Conservation (phyloP, 345 rosid genomes). For the Clausena lansium region DNA sequence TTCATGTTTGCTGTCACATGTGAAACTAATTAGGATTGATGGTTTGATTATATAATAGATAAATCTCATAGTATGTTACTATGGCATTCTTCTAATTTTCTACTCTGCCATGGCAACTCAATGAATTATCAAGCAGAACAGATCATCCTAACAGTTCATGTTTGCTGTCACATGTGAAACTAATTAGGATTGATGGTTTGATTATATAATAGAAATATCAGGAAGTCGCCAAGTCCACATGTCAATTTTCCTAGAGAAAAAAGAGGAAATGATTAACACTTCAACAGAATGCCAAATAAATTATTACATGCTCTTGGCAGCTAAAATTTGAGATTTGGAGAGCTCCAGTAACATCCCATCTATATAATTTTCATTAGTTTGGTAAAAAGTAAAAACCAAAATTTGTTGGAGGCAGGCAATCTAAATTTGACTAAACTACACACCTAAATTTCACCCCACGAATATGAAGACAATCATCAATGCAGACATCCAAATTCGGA, state of each 20-base stretch:
- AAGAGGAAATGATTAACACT: too few species aligned
- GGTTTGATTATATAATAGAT: background rate
- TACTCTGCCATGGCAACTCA: background rate
- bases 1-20: background rate
- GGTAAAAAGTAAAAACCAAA: background rate
- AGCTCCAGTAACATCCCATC: background rate
- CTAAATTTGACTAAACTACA: background rate
- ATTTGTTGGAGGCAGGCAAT: background rate
- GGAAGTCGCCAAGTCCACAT: too few species aligned
- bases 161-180: background rate
- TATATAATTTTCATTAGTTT: background rate
- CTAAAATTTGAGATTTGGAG: background rate
- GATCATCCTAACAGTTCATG: background rate
- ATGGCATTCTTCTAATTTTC: background rate
- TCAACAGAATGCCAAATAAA: background rate
- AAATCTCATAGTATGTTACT: background rate
- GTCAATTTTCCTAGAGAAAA: too few species aligned
- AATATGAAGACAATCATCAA: background rate
- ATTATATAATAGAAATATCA: background rate
- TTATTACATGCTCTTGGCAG: background rate
- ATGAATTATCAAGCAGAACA: slow-evolving; percentile 2
- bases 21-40: background rate
- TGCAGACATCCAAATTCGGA: background rate
- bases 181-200: background rate
- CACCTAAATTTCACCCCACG: background rate